Evolutionary conservation across 345 rosid species (phyloP).

Genomic region (Pseudoturritis turrita): DNA sequence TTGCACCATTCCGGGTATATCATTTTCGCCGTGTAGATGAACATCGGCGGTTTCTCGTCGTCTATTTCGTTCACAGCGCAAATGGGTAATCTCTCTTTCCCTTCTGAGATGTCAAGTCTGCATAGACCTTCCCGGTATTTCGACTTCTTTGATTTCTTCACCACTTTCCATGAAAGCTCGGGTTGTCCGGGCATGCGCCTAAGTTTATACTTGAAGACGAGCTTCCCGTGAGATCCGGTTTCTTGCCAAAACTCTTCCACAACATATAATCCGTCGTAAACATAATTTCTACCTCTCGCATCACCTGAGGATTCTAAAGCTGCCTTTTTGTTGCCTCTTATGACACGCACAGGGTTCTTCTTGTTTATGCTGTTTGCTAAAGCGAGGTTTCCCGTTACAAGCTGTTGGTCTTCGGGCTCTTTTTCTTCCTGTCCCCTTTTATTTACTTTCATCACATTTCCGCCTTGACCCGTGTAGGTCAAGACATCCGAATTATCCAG

Average conservation of each 20-base stretch:
- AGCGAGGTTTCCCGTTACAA: slow-evolving; percentile 72
- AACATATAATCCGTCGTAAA: slow-evolving; percentile 73
- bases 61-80: slow-evolving; percentile 70
- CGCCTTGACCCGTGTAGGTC: slow-evolving; percentile 82
- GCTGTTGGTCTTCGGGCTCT: slow-evolving; percentile 79
- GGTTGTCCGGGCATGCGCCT: slow-evolving; percentile 71
- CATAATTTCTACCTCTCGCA: slow-evolving; percentile 41
- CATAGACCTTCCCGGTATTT: slow-evolving; percentile 60
- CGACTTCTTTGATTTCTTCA: slow-evolving; percentile 46
- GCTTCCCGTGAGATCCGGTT: slow-evolving; percentile 64
- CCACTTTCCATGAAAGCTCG: slow-evolving; percentile 77
- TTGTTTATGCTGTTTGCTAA: slow-evolving; percentile 48
- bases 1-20: slow-evolving; percentile 54
- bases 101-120: slow-evolving; percentile 60
- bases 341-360: slow-evolving; percentile 76
- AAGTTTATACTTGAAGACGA: slow-evolving; percentile 63
- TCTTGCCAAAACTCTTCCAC: slow-evolving; percentile 64
- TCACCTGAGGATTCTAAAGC: slow-evolving; percentile 32
- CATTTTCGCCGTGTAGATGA: slow-evolving; percentile 49
- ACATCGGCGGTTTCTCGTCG: slow-evolving; percentile 63
- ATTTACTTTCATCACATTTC: slow-evolving; percentile 44
- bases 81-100: slow-evolving; percentile 48
- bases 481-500: slow-evolving; percentile 63
- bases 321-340: slow-evolving; percentile 53
- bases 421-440: slow-evolving; percentile 18